Conservation (phyloP, 2,329 filamentous ascomycete species). For the Xylariales sp. region DNA sequence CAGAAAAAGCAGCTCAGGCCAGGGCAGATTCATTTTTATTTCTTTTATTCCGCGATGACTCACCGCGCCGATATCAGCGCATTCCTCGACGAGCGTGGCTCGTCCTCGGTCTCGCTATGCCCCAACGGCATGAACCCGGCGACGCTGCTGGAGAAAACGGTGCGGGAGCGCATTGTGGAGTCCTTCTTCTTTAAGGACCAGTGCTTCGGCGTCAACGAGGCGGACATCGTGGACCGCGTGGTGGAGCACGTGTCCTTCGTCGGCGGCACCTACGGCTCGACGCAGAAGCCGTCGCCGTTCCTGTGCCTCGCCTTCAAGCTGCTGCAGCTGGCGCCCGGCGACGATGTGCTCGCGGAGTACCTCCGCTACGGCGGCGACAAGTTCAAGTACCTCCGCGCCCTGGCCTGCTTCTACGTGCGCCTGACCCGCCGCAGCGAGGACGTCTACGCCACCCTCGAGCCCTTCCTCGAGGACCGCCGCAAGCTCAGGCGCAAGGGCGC, state of each 20-base stretch:
- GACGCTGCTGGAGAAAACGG: constrained; percentile 93
- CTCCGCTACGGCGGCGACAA: constrained; percentile 68
- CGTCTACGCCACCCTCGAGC: constrained; percentile 77
- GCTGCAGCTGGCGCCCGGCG: constrained; percentile 77
- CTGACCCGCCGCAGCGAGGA: constrained; percentile 79
- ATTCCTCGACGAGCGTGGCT: constrained; percentile 89
- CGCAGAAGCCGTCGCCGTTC: constrained; percentile 87
- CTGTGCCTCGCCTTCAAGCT: constrained; percentile 94
- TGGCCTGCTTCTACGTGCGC: constrained; percentile 91
- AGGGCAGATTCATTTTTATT: too few species aligned
- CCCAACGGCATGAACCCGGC: constrained; percentile 88
- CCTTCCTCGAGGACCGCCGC: constrained; percentile 73
- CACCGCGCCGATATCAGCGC: constrained; percentile 76
- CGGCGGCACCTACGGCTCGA: constrained; percentile 80
- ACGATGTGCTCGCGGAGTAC: constrained; percentile 77
- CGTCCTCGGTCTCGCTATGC: constrained; percentile 64
- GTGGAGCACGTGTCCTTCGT: constrained; percentile 77
- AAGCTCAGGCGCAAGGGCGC: constrained; percentile 78
- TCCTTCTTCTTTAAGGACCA: constrained; percentile 99
- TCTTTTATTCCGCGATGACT: constrained; percentile 14
- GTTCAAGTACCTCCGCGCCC: constrained; percentile 82
- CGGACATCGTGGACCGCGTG: constrained; percentile 80
- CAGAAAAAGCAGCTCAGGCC: too few species aligned
- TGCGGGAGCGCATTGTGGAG: constrained; percentile 91
- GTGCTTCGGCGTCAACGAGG: constrained; percentile 90